Evolutionary conservation across 73 alveolate genomes (phyloP).

Genomic region (Paramecium pentaurelia): DNA sequence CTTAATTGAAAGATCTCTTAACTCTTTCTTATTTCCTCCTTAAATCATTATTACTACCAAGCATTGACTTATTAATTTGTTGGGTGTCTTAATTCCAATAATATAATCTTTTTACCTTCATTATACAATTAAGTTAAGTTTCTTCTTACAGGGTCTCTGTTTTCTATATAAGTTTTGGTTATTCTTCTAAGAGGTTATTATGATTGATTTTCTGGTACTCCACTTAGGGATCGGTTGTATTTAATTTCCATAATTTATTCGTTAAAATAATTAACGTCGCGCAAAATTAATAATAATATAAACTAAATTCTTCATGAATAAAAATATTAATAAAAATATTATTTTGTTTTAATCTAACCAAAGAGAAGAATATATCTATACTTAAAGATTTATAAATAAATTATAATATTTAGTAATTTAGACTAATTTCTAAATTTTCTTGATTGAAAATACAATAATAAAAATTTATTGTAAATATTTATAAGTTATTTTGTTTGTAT

Average conservation of each 20-base stretch:
- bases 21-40: not conserved
- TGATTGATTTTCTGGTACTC: not conserved
- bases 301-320: not conserved
- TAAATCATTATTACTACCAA: not conserved
- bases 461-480: no score
- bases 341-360: not conserved
- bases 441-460: no score
- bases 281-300: not conserved
- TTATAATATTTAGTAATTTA: no score
- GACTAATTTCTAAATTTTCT: no score
- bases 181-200: not conserved
- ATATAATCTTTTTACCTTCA: not conserved
- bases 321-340: no score
- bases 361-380: no score
- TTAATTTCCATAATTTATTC: not conserved
- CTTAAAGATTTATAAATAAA: no score
- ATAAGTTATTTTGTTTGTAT: no score
- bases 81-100: not conserved
- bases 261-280: slow-evolving; percentile 29
- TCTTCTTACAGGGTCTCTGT: not conserved
- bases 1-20: slow-evolving; percentile 2
- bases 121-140: not conserved
- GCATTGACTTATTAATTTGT: not conserved
- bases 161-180: not conserved
- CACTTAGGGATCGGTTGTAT: slow-evolving; percentile 16